Base-by-base conservation (phyloP, 2,329 filamentous ascomycete species). In the Penicillium corylophilum region DNA sequence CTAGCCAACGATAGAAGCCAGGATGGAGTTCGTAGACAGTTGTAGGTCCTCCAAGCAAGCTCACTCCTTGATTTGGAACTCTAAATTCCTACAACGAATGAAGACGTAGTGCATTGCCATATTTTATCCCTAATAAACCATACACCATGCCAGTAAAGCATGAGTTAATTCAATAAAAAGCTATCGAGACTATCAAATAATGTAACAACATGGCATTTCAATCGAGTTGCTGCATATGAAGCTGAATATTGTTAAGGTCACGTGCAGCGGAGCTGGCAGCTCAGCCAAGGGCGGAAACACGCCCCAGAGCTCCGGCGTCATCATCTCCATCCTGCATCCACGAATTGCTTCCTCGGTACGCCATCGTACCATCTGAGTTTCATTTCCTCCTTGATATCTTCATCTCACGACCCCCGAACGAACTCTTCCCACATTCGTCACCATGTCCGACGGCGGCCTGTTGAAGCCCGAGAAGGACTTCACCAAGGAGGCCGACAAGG, bases 391-490 rank as follows among this genome's bases (percentile, higher is more conserved):
- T 49, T 31, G 15, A 20, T 23, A 35, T n/a, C 26, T 15, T n/a
- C 10, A 31, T 29, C n/a, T 41, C 33, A 15, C 44, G 23, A 39
- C 35, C 33, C 39, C 48, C 44, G 42, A 46, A 29, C 49, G 48
- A 50, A 46, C 53, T 50, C 50, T 42, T 46, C 44, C 52, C 50
- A 31, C 56, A 54, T 50, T 64, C 65, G 65, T 66, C 74, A 81
- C 62, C 71, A 95, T 95, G 91, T 88, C 91, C 68, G 89, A 91
- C 76, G 85, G 85, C 75, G 85, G 85, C 75, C 76, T 85, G 64
- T 72, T 94, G 74, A 95, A 95, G 84, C 90, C 93, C 69, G 94
- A 99, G 81, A 96, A 95, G 87, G 94, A 99, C 85, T 96, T 89
- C 84, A 88, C 89, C 70, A 95, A 96, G 79, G 92, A 97, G 77